Evolutionary conservation across 306 rosid genomes (phyloP), one percentile per base, ranked within the genome.

Genomic region (Vicia sativa): DNA sequence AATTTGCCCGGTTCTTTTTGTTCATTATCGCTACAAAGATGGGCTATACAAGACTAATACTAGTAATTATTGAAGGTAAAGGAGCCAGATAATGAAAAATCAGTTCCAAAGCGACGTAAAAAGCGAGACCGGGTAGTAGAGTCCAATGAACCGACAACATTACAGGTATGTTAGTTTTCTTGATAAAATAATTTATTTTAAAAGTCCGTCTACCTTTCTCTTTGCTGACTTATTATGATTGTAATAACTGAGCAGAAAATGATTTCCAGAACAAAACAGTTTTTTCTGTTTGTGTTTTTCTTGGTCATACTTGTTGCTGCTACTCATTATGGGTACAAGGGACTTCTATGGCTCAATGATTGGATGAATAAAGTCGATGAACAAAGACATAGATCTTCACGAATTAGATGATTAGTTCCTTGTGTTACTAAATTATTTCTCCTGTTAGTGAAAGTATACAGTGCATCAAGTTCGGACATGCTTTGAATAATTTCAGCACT

Each of bases 361-460:
- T 83, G 95, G 98, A 92, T 92, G 98, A 86, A 92, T 55, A 89
- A 89, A 83, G 85, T 80, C 23, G 98, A 92, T 12, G 86, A 72
- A 64, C 84, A 59, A 61, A 87, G 92, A 74, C 86, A 70, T 18
- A 77, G 83, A 78, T 44, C 57, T 68, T 76, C 83, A 9, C 72
- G 87, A 68, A 63, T 77, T 75, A 78, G 65, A 81, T 76, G 71
- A 76, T 61, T 56, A 57, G 12, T 41, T 53, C 21, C 9, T 23
- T 57, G 29, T 60, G 23, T 9, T 50, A 29, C 18, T 2, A 19
- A 50, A 2, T 4, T 43, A 53, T 53, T 21, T 29, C 37, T 3
- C 42, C 61, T 13, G 3, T 68, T 58, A 25, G 19, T 62, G 54
- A 67, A 56, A 38, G 37, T 62, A 43, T 44, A 44, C 9, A 43